phyloP scores from a whole-genome alignment of 1,139 yeast genomes.

The Debaryomyces sp. region DNA sequence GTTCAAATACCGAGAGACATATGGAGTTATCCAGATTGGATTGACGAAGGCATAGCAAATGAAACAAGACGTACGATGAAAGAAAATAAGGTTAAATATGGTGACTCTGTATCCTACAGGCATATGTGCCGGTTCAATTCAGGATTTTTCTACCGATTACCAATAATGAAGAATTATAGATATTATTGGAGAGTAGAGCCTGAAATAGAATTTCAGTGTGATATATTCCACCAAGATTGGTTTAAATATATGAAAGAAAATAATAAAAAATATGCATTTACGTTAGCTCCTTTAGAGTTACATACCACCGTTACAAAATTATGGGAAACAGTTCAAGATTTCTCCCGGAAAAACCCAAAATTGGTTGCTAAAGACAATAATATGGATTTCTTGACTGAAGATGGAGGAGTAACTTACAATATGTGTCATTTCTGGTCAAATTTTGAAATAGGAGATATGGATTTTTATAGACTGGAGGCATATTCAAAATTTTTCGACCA shows the following conservation, averaged over 20 bases:
- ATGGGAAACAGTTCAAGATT: constrained; percentile 23
- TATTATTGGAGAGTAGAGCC: constrained; percentile 24
- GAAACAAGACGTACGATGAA: constrained; percentile 18
- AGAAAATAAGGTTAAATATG: constrained; percentile 40
- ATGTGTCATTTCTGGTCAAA: constrained; percentile 31
- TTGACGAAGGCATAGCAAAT: constrained; percentile 23
- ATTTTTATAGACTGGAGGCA: constrained; percentile 17
- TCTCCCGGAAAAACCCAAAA: constrained; percentile 20
- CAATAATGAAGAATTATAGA: constrained; percentile 17
- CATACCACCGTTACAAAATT: constrained; percentile 23
- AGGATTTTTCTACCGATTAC: constrained; percentile 28
- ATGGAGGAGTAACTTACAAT: constrained; percentile 21
- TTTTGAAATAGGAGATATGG: constrained; percentile 26
- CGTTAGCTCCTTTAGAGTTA: constrained; percentile 22
- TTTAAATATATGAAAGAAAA: constrained; percentile 20
- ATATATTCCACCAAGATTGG: constrained; percentile 20
- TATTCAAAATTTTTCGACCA: constrained; percentile 21
- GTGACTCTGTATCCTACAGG: constrained; percentile 35
- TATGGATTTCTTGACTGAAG: constrained; percentile 14
- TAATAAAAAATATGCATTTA: constrained; percentile 20
- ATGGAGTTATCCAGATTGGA: constrained; percentile 45
- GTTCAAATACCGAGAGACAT: constrained; percentile 50
- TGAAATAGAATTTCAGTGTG: constrained; percentile 19
- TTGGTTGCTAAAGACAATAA: constrained; percentile 13
- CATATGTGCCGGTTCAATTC: constrained; percentile 39